Evolutionary conservation across 139 green algal species (phyloP).

Genomic region (Chlorella vulgaris): DNA sequence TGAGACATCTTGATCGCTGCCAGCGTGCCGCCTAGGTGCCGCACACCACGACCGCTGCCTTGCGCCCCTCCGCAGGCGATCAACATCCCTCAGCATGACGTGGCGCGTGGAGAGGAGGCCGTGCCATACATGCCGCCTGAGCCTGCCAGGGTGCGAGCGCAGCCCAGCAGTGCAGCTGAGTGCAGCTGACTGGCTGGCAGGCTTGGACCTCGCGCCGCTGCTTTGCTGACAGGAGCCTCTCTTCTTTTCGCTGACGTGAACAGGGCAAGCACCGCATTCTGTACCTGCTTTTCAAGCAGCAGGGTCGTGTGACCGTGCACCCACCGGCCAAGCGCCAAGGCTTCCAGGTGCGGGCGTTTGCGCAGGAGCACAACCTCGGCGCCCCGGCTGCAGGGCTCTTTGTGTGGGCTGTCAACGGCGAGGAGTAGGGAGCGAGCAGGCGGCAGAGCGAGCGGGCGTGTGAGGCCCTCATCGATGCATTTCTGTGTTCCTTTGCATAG

Average conservation of each 20-base stretch:
- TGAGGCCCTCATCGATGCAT: no score
- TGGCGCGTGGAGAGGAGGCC: conserved; percentile 27
- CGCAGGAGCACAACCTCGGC: conserved; percentile 35
- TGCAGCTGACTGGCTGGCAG: neutral
- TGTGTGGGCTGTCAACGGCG: conserved; percentile 4
- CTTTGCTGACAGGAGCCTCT: neutral
- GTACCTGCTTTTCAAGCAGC: conserved; percentile 39
- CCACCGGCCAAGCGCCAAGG: conserved; percentile 18
- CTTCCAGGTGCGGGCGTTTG: conserved; percentile 40
- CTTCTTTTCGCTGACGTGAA: neutral
- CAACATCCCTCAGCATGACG: conserved; percentile 34
- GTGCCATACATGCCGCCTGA: conserved; percentile 26
- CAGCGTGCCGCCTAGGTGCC: neutral
- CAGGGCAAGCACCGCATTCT: conserved; percentile 29
- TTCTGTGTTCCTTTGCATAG: no score
- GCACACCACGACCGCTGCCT: no score
- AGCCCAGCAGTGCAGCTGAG: neutral
- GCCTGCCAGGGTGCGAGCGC: conserved; percentile 7
- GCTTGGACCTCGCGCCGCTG: neutral
- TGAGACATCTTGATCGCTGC: neutral
- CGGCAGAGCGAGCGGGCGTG: no score
- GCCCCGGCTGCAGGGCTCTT: conserved; percentile 33
- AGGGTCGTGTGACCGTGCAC: conserved; percentile 12
- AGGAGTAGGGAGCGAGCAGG: conserved; percentile 22
- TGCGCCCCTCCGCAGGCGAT: conserved; percentile 11